Percentiles rank a stretch among this genome's conserved stretches.
phyloP scores from a whole-genome alignment of 441 rosid genomes.

The Arabidopsis lyrata region DNA sequence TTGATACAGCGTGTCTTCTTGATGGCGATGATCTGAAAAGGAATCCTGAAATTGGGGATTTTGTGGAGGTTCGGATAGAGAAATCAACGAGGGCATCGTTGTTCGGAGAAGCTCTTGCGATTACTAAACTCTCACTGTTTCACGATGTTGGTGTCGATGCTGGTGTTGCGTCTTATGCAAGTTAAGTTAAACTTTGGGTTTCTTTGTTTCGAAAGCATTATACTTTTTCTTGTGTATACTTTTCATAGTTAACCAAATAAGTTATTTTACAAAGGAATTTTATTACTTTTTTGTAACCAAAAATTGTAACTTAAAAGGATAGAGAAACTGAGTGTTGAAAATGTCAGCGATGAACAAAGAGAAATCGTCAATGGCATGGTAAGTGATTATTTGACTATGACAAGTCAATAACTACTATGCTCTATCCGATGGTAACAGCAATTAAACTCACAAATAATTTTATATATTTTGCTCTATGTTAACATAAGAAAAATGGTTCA shows the following conservation, averaged over 20 bases:
- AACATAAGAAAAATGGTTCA: conserved; percentile 7
- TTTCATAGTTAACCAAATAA: conserved; percentile 2
- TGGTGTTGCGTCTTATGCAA: conserved; percentile 55
- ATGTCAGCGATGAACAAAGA: conserved; percentile 18
- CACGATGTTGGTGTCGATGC: conserved; percentile 50
- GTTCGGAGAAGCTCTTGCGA: conserved; percentile 75
- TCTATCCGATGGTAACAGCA: conserved; percentile 4
- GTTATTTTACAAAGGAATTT: conserved; percentile 5
- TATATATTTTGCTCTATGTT: not conserved
- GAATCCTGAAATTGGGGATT: conserved; percentile 75
- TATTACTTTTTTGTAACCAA: not conserved
- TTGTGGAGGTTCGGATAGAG: conserved; percentile 71
- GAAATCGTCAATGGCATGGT: conserved; percentile 3
- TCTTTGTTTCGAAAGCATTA: not conserved
- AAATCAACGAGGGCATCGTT: conserved; percentile 78
- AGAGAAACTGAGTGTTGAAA: not conserved
- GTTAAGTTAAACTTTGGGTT: conserved; percentile 17
- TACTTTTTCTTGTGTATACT: conserved; percentile 18
- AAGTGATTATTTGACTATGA: conserved; percentile 32
- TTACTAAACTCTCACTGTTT: conserved; percentile 74
- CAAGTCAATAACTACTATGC: conserved; percentile 16
- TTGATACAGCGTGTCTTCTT: conserved; percentile 42
- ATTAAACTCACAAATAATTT: not conserved
- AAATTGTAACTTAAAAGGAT: not conserved
- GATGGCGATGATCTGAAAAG: conserved; percentile 36